Base-by-base conservation (phyloP, 1,139 yeast species). In the Sugiyamaella japonica region DNA sequence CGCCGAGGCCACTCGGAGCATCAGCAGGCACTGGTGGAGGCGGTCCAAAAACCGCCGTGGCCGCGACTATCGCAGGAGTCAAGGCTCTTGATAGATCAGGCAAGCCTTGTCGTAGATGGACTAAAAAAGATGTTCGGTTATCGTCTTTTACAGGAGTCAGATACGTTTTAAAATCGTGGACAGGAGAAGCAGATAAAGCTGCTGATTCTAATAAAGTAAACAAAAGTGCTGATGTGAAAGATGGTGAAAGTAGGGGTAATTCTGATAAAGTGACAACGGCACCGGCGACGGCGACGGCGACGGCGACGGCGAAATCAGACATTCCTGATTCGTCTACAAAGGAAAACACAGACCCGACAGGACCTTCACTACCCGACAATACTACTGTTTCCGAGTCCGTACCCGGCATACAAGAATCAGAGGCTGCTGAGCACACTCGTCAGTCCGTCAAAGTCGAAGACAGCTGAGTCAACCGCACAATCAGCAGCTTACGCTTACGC, bases 61-160 rank as follows among this genome's bases (percentile, higher is more conserved):
- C 63, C 15, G 49, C 45, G 6, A 39, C 49, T 20, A 65, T 63
- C 46, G 66, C 67, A 9, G 62, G 63, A 25, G 52, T 66, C 40
- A 52, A 68, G 29, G 70, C 71, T 2, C 66, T 80, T 56, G 85
- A 81, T 60, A 76, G 77, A 57, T 68, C 79, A 8, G 83, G 84
- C 1, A 74, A 71, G 52, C 80, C 81, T 20, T 74, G 76, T 38
- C 74, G 78, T 54, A 75, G 72, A 61, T 83, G 88, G 87, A 67
- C 63, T 7, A 80, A 80, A 62, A 71, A 73, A 52, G 77, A 79
- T 1, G 62, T 75, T 10, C 64, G 71, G 48, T 75, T 83, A 60
- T 80, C 79, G 66, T 78, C 84, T n/a, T 83, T 83, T 62, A 82
- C 85, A 10, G 86, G 88, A 10, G 80, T 77, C 63, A 75, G 75